Evolutionary conservation across 108 stramenopile species (phyloP), one percentile per base, ranked within the genome.

Genomic region (Fistulifera solaris): DNA sequence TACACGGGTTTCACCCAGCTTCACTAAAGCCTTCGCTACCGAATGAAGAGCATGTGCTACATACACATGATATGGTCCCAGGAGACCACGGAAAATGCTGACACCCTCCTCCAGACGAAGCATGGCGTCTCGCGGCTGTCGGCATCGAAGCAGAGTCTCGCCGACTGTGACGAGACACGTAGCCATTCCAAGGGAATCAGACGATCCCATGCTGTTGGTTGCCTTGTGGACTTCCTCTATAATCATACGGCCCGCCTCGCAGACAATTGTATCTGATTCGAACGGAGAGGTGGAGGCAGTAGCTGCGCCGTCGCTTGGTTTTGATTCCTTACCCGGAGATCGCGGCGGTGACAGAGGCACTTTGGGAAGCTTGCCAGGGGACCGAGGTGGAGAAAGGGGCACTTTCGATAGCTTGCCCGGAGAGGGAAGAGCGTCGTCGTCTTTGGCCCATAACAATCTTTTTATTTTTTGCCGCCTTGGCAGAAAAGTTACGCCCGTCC

Each of bases 111-210:
- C 89, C 24, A 90, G 59, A 1, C 85, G 72, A 25, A 80, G 67
- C 63, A 81, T 83, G 14, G 85, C 84, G 52, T 90, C 89, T 21
- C 75, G 61, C 2, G 84, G 82, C 54, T 86, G 89, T 0, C 78
- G 69, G 31, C 78, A 67, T 54, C 86, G 86, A 51, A 80, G 63
- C 38, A 90, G 63, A 27, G 80, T 78, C 58, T 90, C 89, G 12
- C 89, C 89, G n/a, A 90, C 78, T 10, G 83, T 78, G 15, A 85
- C 83, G 17, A 90, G 65, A 54, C 85, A 90, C 54, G 85, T 82
- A 17, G 85, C 84, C 59, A 78, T 69, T 41, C 79, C 78, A 21
- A 90, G 52, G 12, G 77, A 75, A 47, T 73, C 81, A 2, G 77
- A 55, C 10, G 75, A 59, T 41, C 52, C 66, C 61, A 56, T 67